Evolutionary conservation across 139 green algal genomes (phyloP).

Genomic region (Tetraselmis chui): DNA sequence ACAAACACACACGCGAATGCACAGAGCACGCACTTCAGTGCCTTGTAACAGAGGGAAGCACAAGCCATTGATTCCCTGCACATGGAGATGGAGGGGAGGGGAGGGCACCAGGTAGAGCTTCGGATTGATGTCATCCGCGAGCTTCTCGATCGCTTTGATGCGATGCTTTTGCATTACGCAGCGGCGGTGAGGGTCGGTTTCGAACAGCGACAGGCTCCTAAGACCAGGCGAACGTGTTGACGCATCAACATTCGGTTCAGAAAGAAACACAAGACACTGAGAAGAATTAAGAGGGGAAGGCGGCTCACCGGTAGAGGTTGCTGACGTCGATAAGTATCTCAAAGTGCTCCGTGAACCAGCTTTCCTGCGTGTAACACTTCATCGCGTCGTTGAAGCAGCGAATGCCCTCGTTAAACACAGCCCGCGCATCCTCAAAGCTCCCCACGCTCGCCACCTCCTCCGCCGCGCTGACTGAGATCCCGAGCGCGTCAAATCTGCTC

Average conservation of each 20-base stretch:
- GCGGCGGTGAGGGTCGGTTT: background rate
- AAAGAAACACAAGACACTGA: too few species aligned
- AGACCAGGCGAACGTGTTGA: too few species aligned
- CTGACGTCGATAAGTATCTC: background rate
- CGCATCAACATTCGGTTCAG: too few species aligned
- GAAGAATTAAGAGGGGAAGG: too few species aligned
- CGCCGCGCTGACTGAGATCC: background rate
- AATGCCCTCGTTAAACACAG: background rate
- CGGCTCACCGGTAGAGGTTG: background rate
- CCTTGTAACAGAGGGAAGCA: too few species aligned
- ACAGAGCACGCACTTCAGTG: too few species aligned
- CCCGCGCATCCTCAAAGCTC: background rate
- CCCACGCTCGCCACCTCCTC: background rate
- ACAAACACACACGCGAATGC: too few species aligned
- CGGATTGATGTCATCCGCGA: background rate
- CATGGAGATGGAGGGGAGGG: too few species aligned
- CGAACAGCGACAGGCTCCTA: background rate
- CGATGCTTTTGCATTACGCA: background rate
- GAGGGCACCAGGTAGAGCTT: background rate
- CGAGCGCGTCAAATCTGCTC: background rate
- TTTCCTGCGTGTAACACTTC: background rate
- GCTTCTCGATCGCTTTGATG: background rate
- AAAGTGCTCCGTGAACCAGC: background rate
- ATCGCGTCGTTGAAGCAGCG: background rate
- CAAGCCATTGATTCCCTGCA: too few species aligned